Evolutionary conservation across 306 rosid genomes (phyloP).

Genomic region (Casuarina cunninghamiana): DNA sequence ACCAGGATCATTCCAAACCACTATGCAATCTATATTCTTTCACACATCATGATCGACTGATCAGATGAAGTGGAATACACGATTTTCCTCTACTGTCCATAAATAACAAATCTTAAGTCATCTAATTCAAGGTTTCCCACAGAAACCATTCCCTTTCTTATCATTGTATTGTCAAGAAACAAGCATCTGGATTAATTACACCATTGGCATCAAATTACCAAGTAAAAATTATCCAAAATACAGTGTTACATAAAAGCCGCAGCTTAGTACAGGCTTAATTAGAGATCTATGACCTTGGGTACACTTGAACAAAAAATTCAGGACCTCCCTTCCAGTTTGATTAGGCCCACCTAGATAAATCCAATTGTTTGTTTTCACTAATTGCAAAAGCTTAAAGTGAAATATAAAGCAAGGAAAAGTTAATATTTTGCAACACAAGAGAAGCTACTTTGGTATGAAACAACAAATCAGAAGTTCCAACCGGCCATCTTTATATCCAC

Average conservation of each 20-base stretch:
- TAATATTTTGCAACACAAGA: background rate
- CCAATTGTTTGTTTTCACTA: background rate
- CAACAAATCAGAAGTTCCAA: too few relatives aligned
- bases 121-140: background rate
- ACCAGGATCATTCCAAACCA: constrained; percentile 3
- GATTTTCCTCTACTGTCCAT: background rate
- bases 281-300: background rate
- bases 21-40: background rate
- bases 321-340: background rate
- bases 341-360: background rate
- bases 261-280: background rate
- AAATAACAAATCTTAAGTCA: background rate
- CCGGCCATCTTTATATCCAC: too few relatives aligned
- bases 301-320: background rate
- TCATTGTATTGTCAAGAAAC: background rate
- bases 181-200: background rate
- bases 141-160: background rate
- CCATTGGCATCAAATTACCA: background rate
- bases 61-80: background rate
- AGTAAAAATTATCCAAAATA: background rate
- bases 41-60: background rate
- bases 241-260: background rate
- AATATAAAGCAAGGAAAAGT: background rate
- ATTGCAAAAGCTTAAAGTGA: background rate
- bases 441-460: background rate